Conservation (phyloP, 805 yeast species). For the Dipodascus albidus region DNA sequence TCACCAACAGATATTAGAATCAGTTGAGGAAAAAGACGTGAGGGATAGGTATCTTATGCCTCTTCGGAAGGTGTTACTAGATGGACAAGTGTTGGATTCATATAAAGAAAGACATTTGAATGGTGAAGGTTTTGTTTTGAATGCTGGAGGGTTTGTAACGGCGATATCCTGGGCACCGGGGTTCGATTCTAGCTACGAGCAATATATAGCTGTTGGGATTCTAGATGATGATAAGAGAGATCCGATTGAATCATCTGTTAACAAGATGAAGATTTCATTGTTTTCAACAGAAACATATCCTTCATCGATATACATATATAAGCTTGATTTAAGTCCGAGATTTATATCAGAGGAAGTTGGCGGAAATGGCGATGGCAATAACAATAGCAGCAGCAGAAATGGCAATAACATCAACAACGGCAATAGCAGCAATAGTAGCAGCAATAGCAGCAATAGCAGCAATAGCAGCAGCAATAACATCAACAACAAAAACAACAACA, state of each 20-base stretch:
- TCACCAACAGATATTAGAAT: slow-evolving; percentile 32
- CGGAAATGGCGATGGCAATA: too few relatives aligned
- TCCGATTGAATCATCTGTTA: slow-evolving; percentile 20
- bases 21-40: slow-evolving; percentile 41
- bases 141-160: slow-evolving; percentile 42
- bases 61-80: slow-evolving; percentile 26
- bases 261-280: slow-evolving; percentile 16
- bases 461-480: too few relatives aligned
- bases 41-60: slow-evolving; percentile 27
- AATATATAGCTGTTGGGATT: slow-evolving; percentile 41
- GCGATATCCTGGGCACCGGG: slow-evolving; percentile 39
- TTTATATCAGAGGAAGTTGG: neutral
- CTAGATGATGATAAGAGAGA: slow-evolving; percentile 28
- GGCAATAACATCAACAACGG: neutral
- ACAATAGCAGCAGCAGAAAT: too few relatives aligned
- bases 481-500: too few relatives aligned
- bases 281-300: slow-evolving; percentile 7
- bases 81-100: slow-evolving; percentile 2
- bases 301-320: slow-evolving; percentile 12
- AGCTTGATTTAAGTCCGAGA: slow-evolving; percentile 16
- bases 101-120: slow-evolving; percentile 13
- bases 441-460: too few relatives aligned
- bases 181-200: slow-evolving; percentile 18
- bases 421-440: too few relatives aligned
- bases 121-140: slow-evolving; percentile 28